Evolutionary conservation across 306 rosid genomes (phyloP).

Genomic region (Vicia villosa): DNA sequence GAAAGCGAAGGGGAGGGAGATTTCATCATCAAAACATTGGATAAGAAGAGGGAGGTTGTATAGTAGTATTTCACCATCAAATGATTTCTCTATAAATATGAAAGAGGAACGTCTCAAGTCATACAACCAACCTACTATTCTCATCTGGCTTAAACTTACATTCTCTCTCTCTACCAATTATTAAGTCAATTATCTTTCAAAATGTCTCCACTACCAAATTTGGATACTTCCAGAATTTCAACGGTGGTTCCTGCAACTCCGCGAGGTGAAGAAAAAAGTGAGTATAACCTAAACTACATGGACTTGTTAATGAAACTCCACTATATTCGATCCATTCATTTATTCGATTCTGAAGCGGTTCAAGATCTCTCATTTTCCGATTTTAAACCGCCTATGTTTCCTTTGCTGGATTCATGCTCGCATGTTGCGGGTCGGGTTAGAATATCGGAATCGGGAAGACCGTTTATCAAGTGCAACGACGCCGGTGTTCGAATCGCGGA

Average conservation of each 20-base stretch:
- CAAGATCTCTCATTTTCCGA: conserved; percentile 48
- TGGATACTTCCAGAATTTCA: conserved; percentile 43
- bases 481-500: conserved; percentile 73
- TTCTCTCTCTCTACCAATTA: neutral
- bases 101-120: neutral
- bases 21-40: too few relatives aligned
- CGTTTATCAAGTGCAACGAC: conserved; percentile 76
- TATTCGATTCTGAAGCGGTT: conserved; percentile 55
- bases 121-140: neutral
- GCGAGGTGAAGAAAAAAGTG: conserved; percentile 37
- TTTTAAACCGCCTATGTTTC: conserved; percentile 68
- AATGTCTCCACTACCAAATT: conserved; percentile 38
- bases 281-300: conserved; percentile 50
- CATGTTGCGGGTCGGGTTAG: conserved; percentile 66
- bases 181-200: neutral
- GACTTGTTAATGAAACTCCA: conserved; percentile 76
- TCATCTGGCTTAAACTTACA: neutral
- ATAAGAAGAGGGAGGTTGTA: neutral
- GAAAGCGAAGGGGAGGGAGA: too few relatives aligned
- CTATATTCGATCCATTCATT: conserved; percentile 59
- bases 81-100: neutral
- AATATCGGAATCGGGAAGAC: conserved; percentile 44
- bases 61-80: neutral
- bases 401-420: conserved; percentile 44
- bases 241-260: conserved; percentile 73